These are phyloP conservation scores for Neonectria punicea DNA, from an alignment of 2,329 filamentous ascomycete species.

Conservation along the genomic window DNA sequence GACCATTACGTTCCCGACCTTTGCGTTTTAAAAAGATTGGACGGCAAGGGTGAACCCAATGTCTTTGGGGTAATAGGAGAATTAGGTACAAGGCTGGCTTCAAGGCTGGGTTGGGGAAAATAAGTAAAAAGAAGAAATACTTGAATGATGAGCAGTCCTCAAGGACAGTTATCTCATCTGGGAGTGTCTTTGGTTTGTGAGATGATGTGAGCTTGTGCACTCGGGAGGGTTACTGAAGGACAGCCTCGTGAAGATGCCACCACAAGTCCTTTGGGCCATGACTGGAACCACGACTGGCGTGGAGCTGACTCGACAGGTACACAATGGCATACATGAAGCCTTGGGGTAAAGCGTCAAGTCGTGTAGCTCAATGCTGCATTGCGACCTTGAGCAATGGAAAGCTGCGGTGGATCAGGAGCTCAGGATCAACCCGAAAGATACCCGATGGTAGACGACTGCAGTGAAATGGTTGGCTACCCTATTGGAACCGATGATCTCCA, in stretches of 20 bases:
- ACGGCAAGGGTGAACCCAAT: neutral
- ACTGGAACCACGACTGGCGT: neutral
- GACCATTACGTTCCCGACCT: neutral
- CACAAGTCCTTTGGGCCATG: neutral
- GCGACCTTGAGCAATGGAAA: neutral
- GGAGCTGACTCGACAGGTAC: neutral
- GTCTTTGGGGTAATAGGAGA: neutral
- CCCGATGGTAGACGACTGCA: neutral
- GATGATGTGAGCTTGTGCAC: neutral
- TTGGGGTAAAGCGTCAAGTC: neutral
- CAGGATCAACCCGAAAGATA: neutral
- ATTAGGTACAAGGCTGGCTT: neutral
- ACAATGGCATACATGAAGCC: neutral
- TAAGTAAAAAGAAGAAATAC: neutral
- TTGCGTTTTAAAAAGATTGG: conserved; percentile 10
- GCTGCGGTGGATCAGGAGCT: neutral
- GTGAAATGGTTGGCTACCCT: neutral
- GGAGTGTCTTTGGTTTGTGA: neutral
- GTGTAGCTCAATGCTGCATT: neutral
- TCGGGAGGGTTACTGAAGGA: neutral
- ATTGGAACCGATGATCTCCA: neutral
- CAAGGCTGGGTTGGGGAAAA: neutral
- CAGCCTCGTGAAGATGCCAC: neutral
- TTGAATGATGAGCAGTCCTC: neutral
- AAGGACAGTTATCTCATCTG: neutral